A percentile compares a stretch with the other conserved stretches of the same genome.
These are phyloP conservation scores for Annulohypoxylon nitens DNA, from an alignment of 495 filamentous ascomycete species.

Conservation along the genomic window DNA sequence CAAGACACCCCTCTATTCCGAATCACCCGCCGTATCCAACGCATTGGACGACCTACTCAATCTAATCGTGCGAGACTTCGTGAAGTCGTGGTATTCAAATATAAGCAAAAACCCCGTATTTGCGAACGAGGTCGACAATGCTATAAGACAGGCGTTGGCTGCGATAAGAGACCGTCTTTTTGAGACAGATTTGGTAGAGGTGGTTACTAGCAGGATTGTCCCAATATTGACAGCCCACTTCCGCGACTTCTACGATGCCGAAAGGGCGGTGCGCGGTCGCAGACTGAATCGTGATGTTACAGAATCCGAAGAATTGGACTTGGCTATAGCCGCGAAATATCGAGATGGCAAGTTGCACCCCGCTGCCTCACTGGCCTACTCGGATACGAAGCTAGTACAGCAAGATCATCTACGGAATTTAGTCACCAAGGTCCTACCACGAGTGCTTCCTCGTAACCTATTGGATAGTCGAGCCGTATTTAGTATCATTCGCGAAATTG, in stretches of 20 bases:
- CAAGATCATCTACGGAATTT: constrained; percentile 87
- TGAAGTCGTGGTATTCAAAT: constrained; percentile 86
- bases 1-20: constrained; percentile 76
- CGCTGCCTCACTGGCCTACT: constrained; percentile 83
- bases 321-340: constrained; percentile 94
- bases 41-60: constrained; percentile 84
- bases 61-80: constrained; percentile 84
- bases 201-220: constrained; percentile 82
- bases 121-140: constrained; percentile 83
- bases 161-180: constrained; percentile 76
- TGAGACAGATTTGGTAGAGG: constrained; percentile 80
- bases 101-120: constrained; percentile 88
- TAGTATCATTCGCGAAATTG: constrained; percentile 85
- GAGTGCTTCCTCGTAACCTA: constrained; percentile 78
- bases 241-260: constrained; percentile 90
- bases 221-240: constrained; percentile 94
- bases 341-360: constrained; percentile 89
- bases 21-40: constrained; percentile 83
- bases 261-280: constrained; percentile 85
- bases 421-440: constrained; percentile 76
- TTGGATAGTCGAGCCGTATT: constrained; percentile 82
- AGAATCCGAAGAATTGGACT: constrained; percentile 93
- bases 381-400: constrained; percentile 83
- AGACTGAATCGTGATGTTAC: constrained; percentile 90
- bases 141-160: constrained; percentile 79